phyloP scores from a whole-genome alignment of 140 eudicot species.

The Bidens hawaiensis region DNA sequence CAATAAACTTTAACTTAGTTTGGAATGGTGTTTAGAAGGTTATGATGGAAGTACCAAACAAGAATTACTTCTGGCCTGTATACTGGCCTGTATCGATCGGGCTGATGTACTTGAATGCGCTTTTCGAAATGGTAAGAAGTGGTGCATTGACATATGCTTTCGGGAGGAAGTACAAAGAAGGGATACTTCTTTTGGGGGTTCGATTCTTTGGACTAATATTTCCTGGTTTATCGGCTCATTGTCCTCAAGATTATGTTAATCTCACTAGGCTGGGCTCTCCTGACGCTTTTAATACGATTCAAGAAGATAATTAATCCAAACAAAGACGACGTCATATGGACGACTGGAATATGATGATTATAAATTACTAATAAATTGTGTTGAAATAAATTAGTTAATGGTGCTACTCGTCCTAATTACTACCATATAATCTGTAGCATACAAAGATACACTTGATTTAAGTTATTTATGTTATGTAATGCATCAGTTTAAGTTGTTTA shows the following conservation, averaged over 20 bases:
- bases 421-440: background rate
- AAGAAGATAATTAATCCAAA: background rate
- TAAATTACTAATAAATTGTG: background rate
- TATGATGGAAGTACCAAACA: constrained; percentile 59
- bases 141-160: constrained; percentile 8
- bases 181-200: constrained; percentile 15
- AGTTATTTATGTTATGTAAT: too few species aligned
- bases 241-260: constrained; percentile 52
- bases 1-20: background rate
- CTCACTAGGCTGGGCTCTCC: constrained; percentile 35
- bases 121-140: constrained; percentile 46
- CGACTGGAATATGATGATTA: background rate
- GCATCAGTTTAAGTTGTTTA: too few species aligned
- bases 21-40: constrained; percentile 26
- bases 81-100: constrained; percentile 6
- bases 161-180: constrained; percentile 48
- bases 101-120: constrained; percentile 32
- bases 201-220: constrained; percentile 32
- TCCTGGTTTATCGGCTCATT: constrained; percentile 46
- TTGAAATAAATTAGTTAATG: background rate
- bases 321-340: background rate
- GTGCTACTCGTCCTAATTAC: background rate
- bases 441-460: background rate
- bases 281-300: too few species aligned
- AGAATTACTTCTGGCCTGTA: constrained; percentile 45